phyloP scores from a whole-genome alignment of 805 yeast species.

The Hanseniaspora lachancei region DNA sequence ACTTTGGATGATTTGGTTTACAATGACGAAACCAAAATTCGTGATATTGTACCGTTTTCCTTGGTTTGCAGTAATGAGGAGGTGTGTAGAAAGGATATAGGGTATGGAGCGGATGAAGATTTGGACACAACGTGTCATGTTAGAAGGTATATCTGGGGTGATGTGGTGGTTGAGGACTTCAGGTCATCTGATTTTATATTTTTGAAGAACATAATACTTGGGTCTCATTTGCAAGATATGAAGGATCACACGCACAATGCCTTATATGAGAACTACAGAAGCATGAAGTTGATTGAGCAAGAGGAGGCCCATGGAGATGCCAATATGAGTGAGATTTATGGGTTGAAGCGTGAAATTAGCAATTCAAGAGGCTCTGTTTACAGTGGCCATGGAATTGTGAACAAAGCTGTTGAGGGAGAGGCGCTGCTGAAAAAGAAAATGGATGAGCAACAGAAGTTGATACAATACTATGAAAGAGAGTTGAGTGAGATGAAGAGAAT shows the following conservation, averaged over 20 bases:
- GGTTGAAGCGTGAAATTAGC: neutral
- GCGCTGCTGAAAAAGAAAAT: slow-evolving; percentile 10
- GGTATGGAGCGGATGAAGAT: slow-evolving; percentile 15
- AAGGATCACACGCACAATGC: slow-evolving; percentile 66
- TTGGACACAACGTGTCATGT: slow-evolving; percentile 28
- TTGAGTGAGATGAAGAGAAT: slow-evolving; percentile 17
- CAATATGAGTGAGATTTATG: neutral
- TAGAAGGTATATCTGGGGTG: slow-evolving; percentile 58
- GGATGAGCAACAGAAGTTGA: slow-evolving; percentile 19
- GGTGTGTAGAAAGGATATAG: slow-evolving; percentile 23
- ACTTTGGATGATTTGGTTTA: slow-evolving; percentile 20
- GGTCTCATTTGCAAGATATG: slow-evolving; percentile 70
- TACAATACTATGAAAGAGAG: slow-evolving; percentile 20
- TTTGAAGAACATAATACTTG: slow-evolving; percentile 57
- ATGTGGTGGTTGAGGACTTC: slow-evolving; percentile 42
- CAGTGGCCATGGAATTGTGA: neutral
- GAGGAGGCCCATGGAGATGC: neutral
- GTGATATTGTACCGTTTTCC: slow-evolving; percentile 48
- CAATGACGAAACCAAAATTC: slow-evolving; percentile 25
- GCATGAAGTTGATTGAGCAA: slow-evolving; percentile 40
- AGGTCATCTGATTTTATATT: slow-evolving; percentile 56
- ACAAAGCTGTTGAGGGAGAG: neutral
- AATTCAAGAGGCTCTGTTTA: neutral
- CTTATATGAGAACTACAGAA: slow-evolving; percentile 68
- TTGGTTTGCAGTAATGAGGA: slow-evolving; percentile 44